Evolutionary conservation across 225 moss, liverwort and hornwort species (phyloP).

Genomic region (Pseudoscleropodium purum): DNA sequence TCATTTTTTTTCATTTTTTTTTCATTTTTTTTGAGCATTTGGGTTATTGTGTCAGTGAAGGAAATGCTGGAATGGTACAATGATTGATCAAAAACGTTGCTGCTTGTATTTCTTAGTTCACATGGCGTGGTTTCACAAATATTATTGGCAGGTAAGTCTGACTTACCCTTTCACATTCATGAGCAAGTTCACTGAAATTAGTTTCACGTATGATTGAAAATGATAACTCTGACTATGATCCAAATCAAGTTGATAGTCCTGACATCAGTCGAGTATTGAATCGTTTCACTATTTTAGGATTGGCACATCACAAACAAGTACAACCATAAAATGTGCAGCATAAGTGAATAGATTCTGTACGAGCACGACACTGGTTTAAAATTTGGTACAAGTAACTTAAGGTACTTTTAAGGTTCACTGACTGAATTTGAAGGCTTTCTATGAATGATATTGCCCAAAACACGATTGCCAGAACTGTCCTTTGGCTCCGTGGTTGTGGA

Average conservation of each 20-base stretch:
- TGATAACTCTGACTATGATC: not conserved
- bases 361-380: not conserved
- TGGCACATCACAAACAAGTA: not conserved
- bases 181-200: not conserved
- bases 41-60: not conserved
- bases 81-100: not conserved
- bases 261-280: not conserved
- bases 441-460: not conserved
- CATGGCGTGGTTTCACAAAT: too few species aligned
- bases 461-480: not conserved
- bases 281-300: not conserved
- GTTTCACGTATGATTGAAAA: not conserved
- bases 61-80: not conserved
- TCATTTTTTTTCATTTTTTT: too few species aligned
- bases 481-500: not conserved
- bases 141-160: not conserved
- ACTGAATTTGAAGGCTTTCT: not conserved
- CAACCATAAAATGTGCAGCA: not conserved
- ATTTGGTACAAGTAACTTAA: not conserved
- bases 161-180: too few species aligned
- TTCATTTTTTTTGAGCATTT: not conserved
- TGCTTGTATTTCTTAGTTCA: not conserved
- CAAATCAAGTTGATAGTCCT: not conserved
- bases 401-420: not conserved
- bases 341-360: not conserved